Percentiles rank a stretch among this genome's conserved stretches.
Conservation (phyloP, 306 rosid species). For the Vachellia pachyceras region DNA sequence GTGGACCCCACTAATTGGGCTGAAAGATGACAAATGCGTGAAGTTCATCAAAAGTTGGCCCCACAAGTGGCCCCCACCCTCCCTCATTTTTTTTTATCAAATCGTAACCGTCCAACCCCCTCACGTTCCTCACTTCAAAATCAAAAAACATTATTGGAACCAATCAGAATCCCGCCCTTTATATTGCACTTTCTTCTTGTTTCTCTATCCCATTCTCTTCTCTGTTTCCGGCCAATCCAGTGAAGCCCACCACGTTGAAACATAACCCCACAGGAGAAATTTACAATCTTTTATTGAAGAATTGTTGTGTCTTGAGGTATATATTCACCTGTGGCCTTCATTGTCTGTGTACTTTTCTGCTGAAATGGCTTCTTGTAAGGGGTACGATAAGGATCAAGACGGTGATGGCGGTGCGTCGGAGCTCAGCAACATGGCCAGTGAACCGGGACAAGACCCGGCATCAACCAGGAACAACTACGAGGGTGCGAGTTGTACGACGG, state of each 20-base stretch:
- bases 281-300: background rate
- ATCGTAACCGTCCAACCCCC: background rate
- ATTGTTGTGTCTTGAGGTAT: background rate
- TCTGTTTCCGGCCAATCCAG: background rate
- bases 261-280: background rate
- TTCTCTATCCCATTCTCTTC: background rate
- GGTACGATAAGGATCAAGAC: conserved; percentile 30
- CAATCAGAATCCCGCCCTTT: background rate
- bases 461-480: background rate
- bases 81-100: background rate
- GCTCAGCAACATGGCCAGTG: conserved; percentile 37
- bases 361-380: conserved; percentile 23
- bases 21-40: conserved; percentile 1
- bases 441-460: background rate
- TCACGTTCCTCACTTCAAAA: too few relatives aligned
- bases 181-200: background rate
- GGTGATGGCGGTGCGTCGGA: conserved; percentile 34
- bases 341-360: background rate
- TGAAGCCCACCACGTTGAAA: background rate
- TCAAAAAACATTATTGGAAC: background rate
- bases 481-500: background rate
- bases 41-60: background rate
- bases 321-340: background rate
- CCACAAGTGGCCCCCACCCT: conserved; percentile 18
- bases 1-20: background rate